A percentile compares a stretch with the other conserved stretches of the same genome.
Conservation (phyloP, 176 grass and related monocot genomes). For the Oryza officinalis region DNA sequence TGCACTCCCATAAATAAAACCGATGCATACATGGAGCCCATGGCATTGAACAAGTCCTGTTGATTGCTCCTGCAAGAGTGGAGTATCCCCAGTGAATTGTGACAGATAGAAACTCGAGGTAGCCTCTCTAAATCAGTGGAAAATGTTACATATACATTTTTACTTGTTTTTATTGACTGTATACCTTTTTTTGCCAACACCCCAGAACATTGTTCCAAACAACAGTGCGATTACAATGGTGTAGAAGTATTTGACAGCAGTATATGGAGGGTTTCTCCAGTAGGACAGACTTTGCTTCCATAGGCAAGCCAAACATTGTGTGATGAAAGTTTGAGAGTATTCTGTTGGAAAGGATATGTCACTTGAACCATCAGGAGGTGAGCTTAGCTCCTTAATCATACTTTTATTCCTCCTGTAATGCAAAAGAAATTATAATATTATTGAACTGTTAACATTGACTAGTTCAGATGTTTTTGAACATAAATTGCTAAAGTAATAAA, state of each 20-base stretch:
- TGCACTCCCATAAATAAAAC: constrained; percentile 78
- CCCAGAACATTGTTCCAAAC: constrained; percentile 93
- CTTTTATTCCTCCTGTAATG: constrained; percentile 65
- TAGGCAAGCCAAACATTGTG: constrained; percentile 76
- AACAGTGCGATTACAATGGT: constrained; percentile 66
- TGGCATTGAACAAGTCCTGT: constrained; percentile 85
- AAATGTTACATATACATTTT: not conserved
- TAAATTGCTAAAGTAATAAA: not conserved
- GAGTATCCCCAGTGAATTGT: constrained; percentile 11
- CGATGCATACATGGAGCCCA: constrained; percentile 86
- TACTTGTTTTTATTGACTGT: constrained; percentile 7
- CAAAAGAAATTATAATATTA: constrained; percentile 11
- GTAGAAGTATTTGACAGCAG: constrained; percentile 76
- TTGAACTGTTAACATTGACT: not conserved
- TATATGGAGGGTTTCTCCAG: constrained; percentile 96
- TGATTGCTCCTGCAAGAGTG: constrained; percentile 53
- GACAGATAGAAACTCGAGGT: not conserved
- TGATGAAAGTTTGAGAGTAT: constrained; percentile 65
- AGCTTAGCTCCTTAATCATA: constrained; percentile 70
- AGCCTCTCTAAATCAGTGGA: not conserved
- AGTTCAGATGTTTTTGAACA: not conserved
- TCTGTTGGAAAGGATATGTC: constrained; percentile 73
- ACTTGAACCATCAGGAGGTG: constrained; percentile 66
- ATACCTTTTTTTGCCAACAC: constrained; percentile 68
- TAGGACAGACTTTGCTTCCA: constrained; percentile 89